These are phyloP conservation scores for Corchorus olitorius DNA, from an alignment of 345 rosid species.

Conservation along the genomic window DNA sequence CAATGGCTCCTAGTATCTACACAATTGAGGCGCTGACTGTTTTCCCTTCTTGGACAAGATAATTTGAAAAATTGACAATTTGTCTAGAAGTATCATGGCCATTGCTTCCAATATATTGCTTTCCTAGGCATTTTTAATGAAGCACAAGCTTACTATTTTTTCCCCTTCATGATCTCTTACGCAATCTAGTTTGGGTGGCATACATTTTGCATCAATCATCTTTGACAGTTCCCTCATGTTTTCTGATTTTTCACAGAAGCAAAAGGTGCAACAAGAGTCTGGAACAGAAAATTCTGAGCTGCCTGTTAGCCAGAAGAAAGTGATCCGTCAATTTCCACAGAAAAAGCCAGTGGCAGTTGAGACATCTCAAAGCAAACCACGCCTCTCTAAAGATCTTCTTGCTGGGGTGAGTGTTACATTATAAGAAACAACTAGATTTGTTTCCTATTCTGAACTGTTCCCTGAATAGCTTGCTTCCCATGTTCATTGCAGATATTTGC, in stretches of 20 bases:
- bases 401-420: conserved; percentile 58
- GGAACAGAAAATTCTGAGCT: conserved; percentile 30
- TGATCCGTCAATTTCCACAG: conserved; percentile 67
- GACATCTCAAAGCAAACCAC: conserved; percentile 48
- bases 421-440: background rate
- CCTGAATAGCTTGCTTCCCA: conserved; percentile 11
- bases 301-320: conserved; percentile 42
- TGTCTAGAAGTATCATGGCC: background rate
- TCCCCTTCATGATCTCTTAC: background rate
- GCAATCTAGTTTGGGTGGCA: background rate
- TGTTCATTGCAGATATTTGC: conserved; percentile 53
- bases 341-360: conserved; percentile 58
- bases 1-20: too few relatives aligned
- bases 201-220: background rate
- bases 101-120: background rate
- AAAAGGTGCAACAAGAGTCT: conserved; percentile 52
- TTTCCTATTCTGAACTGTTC: background rate
- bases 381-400: conserved; percentile 66
- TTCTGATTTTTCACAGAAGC: conserved; percentile 55
- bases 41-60: too few relatives aligned
- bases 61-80: too few relatives aligned
- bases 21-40: too few relatives aligned
- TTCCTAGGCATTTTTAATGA: background rate
- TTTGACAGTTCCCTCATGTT: background rate
- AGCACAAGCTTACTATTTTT: background rate